These are phyloP conservation scores for Nepenthes alata DNA, from an alignment of 179 eudicot species.

Conservation along the genomic window DNA sequence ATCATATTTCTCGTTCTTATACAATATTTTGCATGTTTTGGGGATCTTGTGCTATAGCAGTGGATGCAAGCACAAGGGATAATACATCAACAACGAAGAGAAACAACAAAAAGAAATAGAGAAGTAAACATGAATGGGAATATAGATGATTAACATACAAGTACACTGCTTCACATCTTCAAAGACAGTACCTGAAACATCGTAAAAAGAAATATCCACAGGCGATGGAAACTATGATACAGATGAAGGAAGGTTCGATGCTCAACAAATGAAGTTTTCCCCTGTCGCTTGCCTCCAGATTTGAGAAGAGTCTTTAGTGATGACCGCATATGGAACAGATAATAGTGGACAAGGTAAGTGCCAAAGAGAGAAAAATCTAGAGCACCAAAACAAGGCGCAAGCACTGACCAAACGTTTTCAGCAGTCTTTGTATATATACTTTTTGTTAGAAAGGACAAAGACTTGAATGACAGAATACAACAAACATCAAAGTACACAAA, in stretches of 20 bases:
- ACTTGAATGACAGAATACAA: no score
- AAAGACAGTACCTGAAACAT: conserved; percentile 78
- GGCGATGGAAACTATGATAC: conserved; percentile 96
- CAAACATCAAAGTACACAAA: no score
- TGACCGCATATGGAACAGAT: not conserved
- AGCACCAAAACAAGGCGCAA: not conserved
- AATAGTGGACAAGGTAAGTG: not conserved
- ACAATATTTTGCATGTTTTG: no score
- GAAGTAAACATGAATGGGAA: not conserved
- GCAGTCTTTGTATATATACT: no score
- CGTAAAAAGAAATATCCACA: conserved; percentile 94
- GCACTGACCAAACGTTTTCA: no score
- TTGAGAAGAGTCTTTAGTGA: conserved; percentile 24
- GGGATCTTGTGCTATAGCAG: no score
- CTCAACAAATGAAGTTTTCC: conserved; percentile 97
- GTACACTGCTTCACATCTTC: not conserved
- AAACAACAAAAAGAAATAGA: not conserved
- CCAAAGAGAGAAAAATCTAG: not conserved
- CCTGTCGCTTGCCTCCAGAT: conserved; percentile 58
- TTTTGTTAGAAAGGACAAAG: no score
- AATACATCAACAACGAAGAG: no score
- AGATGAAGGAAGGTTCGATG: conserved; percentile 92
- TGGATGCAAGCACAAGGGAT: no score
- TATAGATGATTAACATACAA: not conserved
- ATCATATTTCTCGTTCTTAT: no score